Conservation (phyloP, 768 basidiomycete genomes). For the Cyclocybe aegerita region DNA sequence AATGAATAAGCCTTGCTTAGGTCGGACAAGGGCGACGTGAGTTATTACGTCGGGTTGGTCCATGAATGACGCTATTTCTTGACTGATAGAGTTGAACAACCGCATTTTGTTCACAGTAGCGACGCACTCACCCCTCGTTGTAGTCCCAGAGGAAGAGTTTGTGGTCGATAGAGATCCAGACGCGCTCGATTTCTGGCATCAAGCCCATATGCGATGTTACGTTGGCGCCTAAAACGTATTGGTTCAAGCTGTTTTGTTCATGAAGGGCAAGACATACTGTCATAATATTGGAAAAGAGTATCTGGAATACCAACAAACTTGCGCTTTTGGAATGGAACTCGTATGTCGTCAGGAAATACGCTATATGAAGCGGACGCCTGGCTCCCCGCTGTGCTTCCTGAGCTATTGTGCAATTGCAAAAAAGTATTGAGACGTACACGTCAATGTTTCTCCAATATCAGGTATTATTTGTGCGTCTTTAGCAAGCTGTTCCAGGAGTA, state of each 20-base stretch:
- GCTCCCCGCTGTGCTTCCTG: constrained; percentile 47
- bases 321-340: constrained; percentile 79
- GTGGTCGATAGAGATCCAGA: constrained; percentile 94
- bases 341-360: constrained; percentile 73
- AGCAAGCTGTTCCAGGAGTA: constrained; percentile 65
- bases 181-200: constrained; percentile 89
- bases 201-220: constrained; percentile 86
- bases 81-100: constrained; percentile 39
- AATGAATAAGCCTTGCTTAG: constrained; percentile 85
- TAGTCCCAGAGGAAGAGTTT: constrained; percentile 98
- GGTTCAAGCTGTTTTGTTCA: background rate
- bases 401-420: constrained; percentile 3
- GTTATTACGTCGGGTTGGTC: constrained; percentile 91
- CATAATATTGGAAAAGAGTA: constrained; percentile 74
- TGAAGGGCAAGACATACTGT: constrained; percentile 45
- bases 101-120: background rate
- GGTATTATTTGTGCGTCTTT: constrained; percentile 78
- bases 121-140: constrained; percentile 72
- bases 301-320: constrained; percentile 78
- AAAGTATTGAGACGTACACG: constrained; percentile 24
- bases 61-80: constrained; percentile 88
- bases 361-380: constrained; percentile 79
- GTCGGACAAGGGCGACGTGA: constrained; percentile 83
- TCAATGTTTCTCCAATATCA: constrained; percentile 70
- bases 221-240: constrained; percentile 47